Evolutionary conservation across 148 eudicot species (phyloP).

Genomic region (Camellia sinensis): DNA sequence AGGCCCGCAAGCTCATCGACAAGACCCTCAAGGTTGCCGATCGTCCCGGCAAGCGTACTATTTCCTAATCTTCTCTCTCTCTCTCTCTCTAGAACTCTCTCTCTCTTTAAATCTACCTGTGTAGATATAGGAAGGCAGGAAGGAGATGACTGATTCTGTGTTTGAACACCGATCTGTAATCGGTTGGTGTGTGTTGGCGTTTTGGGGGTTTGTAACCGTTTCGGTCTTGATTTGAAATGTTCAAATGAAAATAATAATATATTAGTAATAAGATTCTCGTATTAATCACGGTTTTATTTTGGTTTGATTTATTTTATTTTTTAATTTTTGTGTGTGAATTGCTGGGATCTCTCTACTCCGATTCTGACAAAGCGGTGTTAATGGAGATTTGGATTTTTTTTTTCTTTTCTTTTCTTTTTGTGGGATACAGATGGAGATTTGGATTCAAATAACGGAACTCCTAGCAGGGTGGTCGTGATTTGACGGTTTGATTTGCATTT

Average conservation of each 20-base stretch:
- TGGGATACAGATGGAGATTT: too few relatives aligned
- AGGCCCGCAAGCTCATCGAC: slow-evolving; percentile 65
- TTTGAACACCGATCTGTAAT: background rate
- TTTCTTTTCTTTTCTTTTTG: too few relatives aligned
- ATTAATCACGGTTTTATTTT: too few relatives aligned
- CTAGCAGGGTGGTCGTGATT: too few relatives aligned
- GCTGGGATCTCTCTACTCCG: too few relatives aligned
- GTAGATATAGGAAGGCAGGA: background rate
- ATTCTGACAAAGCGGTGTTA: too few relatives aligned
- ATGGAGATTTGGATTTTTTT: too few relatives aligned
- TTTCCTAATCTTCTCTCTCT: slow-evolving; percentile 19
- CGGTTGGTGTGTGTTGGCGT: background rate
- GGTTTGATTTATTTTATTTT: too few relatives aligned
- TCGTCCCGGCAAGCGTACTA: slow-evolving; percentile 49
- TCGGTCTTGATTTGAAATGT: slow-evolving; percentile 14
- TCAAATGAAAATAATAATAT: background rate
- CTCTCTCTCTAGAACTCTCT: slow-evolving; percentile 6
- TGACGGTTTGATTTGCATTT: too few relatives aligned
- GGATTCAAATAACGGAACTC: too few relatives aligned
- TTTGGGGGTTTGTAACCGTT: slow-evolving; percentile 16
- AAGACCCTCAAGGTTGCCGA: slow-evolving; percentile 67
- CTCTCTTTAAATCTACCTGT: background rate
- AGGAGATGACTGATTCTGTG: slow-evolving; percentile 18
- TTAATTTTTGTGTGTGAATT: background rate
- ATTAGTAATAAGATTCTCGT: too few relatives aligned